Evolutionary conservation across 768 basidiomycete species (phyloP).

Genomic region (Russula earlei): DNA sequence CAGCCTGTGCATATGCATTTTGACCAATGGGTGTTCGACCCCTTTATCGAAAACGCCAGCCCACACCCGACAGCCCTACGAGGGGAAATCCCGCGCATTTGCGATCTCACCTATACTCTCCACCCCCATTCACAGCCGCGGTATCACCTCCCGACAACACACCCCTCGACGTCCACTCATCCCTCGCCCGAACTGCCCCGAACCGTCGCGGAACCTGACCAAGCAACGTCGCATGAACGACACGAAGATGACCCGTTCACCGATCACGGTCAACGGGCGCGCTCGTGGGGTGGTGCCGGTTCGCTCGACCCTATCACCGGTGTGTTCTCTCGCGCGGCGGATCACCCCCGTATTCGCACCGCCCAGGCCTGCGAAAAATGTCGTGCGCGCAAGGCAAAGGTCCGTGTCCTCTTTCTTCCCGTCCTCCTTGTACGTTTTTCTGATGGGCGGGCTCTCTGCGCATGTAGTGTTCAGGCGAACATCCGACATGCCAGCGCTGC

Average conservation of each 20-base stretch:
- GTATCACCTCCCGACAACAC: not conserved
- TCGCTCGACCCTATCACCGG: conserved; percentile 55
- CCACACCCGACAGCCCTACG: not conserved
- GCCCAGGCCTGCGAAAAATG: conserved; percentile 73
- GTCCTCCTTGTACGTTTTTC: not conserved
- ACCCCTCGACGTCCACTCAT: not conserved
- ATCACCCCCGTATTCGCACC: conserved; percentile 57
- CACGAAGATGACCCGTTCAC: not conserved
- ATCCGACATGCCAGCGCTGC: conserved; percentile 62
- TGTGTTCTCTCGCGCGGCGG: conserved; percentile 55
- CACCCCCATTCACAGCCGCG: not conserved
- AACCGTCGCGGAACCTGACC: not conserved
- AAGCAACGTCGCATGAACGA: not conserved
- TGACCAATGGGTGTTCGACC: not conserved
- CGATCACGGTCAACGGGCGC: not conserved
- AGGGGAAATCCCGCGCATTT: not conserved
- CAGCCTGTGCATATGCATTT: not conserved
- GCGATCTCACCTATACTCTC: not conserved
- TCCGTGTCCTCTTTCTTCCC: conserved; percentile 25
- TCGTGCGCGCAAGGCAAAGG: conserved; percentile 65
- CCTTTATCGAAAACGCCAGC: not conserved
- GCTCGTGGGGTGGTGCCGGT: conserved; percentile 31
- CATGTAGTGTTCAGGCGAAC: conserved; percentile 59
- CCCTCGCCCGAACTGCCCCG: not conserved
- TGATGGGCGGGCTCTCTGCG: not conserved